These are phyloP conservation scores for Xylaria telfairii DNA, from an alignment of 495 filamentous ascomycete species.

Conservation along the genomic window DNA sequence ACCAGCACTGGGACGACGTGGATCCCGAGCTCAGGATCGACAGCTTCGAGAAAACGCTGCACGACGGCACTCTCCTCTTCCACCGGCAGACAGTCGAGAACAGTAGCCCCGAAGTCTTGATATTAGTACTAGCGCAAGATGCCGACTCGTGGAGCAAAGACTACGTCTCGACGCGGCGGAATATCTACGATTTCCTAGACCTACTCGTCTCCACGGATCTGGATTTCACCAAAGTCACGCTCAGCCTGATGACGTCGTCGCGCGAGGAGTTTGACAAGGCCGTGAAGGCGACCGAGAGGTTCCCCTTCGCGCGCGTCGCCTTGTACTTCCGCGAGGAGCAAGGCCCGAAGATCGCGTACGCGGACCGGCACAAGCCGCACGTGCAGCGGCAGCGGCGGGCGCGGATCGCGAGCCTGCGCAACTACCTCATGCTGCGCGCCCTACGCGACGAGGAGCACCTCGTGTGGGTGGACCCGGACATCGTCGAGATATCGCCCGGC, in stretches of 20 bases:
- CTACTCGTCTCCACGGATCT: conserved; percentile 30
- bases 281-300: conserved; percentile 22
- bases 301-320: conserved; percentile 33
- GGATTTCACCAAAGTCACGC: conserved; percentile 29
- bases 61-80: conserved; percentile 31
- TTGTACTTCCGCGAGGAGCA: conserved; percentile 31
- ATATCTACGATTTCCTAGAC: conserved; percentile 35
- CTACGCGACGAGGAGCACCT: conserved; percentile 33
- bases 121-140: conserved; percentile 29
- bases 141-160: conserved; percentile 31
- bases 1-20: conserved; percentile 32
- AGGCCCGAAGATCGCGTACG: conserved; percentile 25
- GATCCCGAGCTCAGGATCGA: conserved; percentile 27
- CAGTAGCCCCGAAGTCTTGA: conserved; percentile 30
- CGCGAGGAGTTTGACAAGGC: conserved; percentile 30
- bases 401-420: conserved; percentile 29
- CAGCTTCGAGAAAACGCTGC: conserved; percentile 29
- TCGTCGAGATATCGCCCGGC: conserved; percentile 29
- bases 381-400: conserved; percentile 27
- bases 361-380: conserved; percentile 28
- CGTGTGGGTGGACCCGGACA: conserved; percentile 35
- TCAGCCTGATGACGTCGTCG: conserved; percentile 32
- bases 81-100: conserved; percentile 29
- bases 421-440: conserved; percentile 33
- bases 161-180: conserved; percentile 31